Base-by-base conservation (phyloP, 108 stramenopile genomes). In the Chaetoceros tenuissimus region DNA sequence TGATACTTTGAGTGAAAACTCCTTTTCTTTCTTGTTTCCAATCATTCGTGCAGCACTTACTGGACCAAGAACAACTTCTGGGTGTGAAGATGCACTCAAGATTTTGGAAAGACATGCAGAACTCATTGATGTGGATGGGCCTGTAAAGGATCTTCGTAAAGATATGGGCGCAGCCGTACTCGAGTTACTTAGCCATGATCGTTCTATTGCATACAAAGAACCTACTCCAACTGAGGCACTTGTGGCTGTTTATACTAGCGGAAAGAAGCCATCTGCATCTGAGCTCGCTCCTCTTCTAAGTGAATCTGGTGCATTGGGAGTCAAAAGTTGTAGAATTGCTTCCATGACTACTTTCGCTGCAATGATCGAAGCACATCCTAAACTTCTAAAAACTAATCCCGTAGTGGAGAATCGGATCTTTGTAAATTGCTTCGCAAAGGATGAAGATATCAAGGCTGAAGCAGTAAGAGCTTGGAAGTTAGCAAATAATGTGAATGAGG, bases 21-120 rank as follows among this genome's bases (percentile, higher is more conserved):
- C 88, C 0, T 94, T 94, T 63, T 62, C 55, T 27, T 88, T 94
- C 63, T 74, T 94, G 21, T 86, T 94, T 48, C 92, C 92, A 19
- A 67, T 94, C 25, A 29, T 94, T 23, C 58, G 64, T 21, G 85
- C 92, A n/a, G 71, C 82, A 24, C 50, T 94, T 24, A 74, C 76
- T 53, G 92, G 92, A 21, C 84, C 85, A 26, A 66, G 86, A 53
- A 87, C 88, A 34, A 61, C 82, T 16, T 79, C 79, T 28, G 92
- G 85, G 2, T 89, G 88, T 51, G 92, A 94, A 57, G 75, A 71
- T 7, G 86, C 84, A 1, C 64, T 94, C 24, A 47, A 69, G n/a
- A 75, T 94, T 24, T 64, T 94, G 31, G 73, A 84, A 20, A 53
- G 87, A 28, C 92, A 94, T 66, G 84, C 79, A 3, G 20, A 60